A percentile compares a stretch with the other conserved stretches of the same genome.
Evolutionary conservation across 345 rosid species (phyloP).

Genomic region (Camelina sativa): DNA sequence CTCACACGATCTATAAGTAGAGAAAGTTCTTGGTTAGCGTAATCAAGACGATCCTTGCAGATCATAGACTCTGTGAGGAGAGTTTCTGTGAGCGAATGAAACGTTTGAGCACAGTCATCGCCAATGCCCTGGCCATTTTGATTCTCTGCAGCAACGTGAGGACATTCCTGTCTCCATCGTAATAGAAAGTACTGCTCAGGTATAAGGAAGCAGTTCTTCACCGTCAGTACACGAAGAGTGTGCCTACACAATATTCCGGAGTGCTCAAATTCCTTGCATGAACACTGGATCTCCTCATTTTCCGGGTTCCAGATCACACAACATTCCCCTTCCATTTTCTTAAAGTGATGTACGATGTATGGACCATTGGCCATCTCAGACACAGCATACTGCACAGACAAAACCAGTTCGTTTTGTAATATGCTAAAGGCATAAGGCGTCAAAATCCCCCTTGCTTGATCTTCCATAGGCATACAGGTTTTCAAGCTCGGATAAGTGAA

Average conservation of each 20-base stretch:
- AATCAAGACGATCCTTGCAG: slow-evolving; percentile 64
- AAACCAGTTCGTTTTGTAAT: slow-evolving; percentile 75
- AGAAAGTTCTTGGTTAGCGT: slow-evolving; percentile 64
- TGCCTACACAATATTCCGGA: slow-evolving; percentile 88
- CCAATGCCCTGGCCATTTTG: slow-evolving; percentile 51
- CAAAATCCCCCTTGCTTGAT: slow-evolving; percentile 73
- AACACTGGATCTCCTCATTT: slow-evolving; percentile 83
- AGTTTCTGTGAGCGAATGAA: slow-evolving; percentile 69
- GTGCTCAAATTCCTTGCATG: slow-evolving; percentile 92
- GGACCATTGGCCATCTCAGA: slow-evolving; percentile 88
- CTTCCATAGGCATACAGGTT: slow-evolving; percentile 87
- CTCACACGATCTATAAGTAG: slow-evolving; percentile 63
- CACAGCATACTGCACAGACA: slow-evolving; percentile 75
- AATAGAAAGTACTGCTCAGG: slow-evolving; percentile 77
- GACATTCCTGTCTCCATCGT: slow-evolving; percentile 74
- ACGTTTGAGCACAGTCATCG: slow-evolving; percentile 63
- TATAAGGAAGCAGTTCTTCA: slow-evolving; percentile 80
- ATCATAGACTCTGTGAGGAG: slow-evolving; percentile 68
- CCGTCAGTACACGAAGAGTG: slow-evolving; percentile 63
- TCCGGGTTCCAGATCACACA: slow-evolving; percentile 73
- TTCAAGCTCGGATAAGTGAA: slow-evolving; percentile 58
- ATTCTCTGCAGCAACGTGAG: slow-evolving; percentile 51
- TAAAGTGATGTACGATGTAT: slow-evolving; percentile 68
- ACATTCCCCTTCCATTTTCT: slow-evolving; percentile 84
- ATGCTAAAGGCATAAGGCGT: slow-evolving; percentile 79